A percentile compares a stretch with the other conserved stretches of the same genome.
Evolutionary conservation across 495 filamentous ascomycete genomes (phyloP).

Genomic region (Tetracladium setigerum): DNA sequence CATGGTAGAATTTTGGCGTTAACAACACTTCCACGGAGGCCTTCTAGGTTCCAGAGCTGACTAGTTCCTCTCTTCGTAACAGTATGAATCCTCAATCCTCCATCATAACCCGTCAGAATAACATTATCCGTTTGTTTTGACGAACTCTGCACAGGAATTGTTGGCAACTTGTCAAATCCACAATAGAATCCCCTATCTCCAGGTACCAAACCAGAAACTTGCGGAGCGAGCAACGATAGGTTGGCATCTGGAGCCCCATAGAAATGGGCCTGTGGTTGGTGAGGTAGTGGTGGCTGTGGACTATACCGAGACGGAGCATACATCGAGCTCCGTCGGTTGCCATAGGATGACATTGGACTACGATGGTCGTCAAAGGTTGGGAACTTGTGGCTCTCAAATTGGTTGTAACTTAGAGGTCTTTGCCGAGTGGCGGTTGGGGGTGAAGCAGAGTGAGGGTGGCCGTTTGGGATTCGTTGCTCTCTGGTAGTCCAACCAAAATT

Average conservation of each 20-base stretch:
- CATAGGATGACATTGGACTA: slow-evolving; percentile 34
- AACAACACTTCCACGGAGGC: slow-evolving; percentile 71
- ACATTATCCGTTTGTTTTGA: slow-evolving; percentile 44
- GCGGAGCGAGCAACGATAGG: slow-evolving; percentile 48
- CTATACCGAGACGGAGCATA: slow-evolving; percentile 44
- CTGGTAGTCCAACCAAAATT: slow-evolving; percentile 21
- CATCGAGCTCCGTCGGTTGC: slow-evolving; percentile 47
- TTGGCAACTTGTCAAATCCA: slow-evolving; percentile 63
- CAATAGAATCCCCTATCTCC: slow-evolving; percentile 64
- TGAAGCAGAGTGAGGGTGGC: slow-evolving; percentile 34
- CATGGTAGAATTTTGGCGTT: slow-evolving; percentile 71
- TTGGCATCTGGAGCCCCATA: slow-evolving; percentile 62
- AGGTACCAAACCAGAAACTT: slow-evolving; percentile 41
- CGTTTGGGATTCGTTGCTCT: slow-evolving; percentile 24
- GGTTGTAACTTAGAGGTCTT: slow-evolving; percentile 40
- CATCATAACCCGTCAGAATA: slow-evolving; percentile 67
- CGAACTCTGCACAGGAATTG: slow-evolving; percentile 40
- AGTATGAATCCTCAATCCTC: slow-evolving; percentile 62
- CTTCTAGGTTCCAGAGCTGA: slow-evolving; percentile 57
- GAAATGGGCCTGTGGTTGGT: slow-evolving; percentile 70
- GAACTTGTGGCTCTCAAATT: slow-evolving; percentile 38
- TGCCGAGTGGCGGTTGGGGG: slow-evolving; percentile 33
- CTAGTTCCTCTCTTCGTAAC: slow-evolving; percentile 61
- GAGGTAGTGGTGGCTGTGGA: slow-evolving; percentile 64
- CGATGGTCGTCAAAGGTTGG: slow-evolving; percentile 31